Percentiles rank a stretch among this genome's conserved stretches.
These are phyloP conservation scores for Termitomyces sp. DNA, from an alignment of 768 basidiomycete species.

Conservation along the genomic window DNA sequence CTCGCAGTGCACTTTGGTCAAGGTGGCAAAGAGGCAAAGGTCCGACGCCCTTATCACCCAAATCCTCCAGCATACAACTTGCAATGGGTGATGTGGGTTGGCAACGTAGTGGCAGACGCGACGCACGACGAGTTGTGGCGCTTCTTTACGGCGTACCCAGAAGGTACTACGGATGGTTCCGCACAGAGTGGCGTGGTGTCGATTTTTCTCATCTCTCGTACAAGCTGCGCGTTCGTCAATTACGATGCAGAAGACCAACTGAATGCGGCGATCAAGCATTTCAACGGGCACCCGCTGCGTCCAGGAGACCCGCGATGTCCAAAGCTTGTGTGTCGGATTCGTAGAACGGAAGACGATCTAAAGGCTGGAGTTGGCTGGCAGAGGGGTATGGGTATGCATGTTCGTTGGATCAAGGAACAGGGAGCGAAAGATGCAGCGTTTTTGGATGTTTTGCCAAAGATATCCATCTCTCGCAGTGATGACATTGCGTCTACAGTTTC, in stretches of 20 bases:
- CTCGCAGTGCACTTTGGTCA: constrained; percentile 2
- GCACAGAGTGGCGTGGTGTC: constrained; percentile 61
- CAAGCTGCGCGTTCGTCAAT: constrained; percentile 93
- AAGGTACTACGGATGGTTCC: constrained; percentile 3
- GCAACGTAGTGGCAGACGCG: constrained; percentile 84
- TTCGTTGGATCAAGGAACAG: constrained; percentile 66
- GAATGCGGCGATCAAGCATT: constrained; percentile 59
- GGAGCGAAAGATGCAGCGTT: constrained; percentile 10
- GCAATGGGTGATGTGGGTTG: constrained; percentile 96
- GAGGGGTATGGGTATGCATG: constrained; percentile 81
- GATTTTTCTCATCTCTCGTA: constrained; percentile 89
- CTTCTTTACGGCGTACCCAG: constrained; percentile 56
- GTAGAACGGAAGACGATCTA: constrained; percentile 78
- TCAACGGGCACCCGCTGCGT: constrained; percentile 70
- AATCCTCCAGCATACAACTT: constrained; percentile 70
- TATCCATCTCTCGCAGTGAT: not conserved
- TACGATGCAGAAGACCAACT: constrained; percentile 63
- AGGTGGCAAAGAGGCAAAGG: constrained; percentile 22
- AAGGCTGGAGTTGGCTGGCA: constrained; percentile 91
- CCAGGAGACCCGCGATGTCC: constrained; percentile 69
- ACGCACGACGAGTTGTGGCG: constrained; percentile 81
- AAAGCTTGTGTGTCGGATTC: constrained; percentile 75
- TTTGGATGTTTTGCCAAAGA: not conserved
- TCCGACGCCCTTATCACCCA: constrained; percentile 61
- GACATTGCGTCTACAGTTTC: constrained; percentile 28